Evolutionary conservation across 129 eudicot genomes (phyloP), one percentile per base, ranked within the genome.

Genomic region (Gnaphalium uliginosum): DNA sequence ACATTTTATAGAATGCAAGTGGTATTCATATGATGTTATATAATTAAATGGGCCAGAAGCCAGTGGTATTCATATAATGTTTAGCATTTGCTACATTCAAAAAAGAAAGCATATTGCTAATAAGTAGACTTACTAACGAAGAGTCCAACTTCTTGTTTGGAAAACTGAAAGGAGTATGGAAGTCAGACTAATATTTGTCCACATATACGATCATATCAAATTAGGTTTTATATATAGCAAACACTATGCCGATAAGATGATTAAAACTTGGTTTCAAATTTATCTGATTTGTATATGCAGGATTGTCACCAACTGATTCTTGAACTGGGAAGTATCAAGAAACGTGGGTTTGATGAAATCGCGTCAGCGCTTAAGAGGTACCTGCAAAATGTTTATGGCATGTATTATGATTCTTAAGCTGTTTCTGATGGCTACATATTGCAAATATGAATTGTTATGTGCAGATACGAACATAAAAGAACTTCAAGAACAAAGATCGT

Each of bases 281-380:
- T 41, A 21, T 13, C 61, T 43, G 26, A 8, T 13, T 46, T 50
- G 71, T 51, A 6, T 69, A 63, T 33, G 73, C 39, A 83, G 84
- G 87, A 83, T 75, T 71, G 78, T 79, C 66, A 66, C 70, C 81
- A 75, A 79, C 53, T 83, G 58, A 79, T 83, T 75, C 76, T 63
- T 46, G 84, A 83, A 72, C 74, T 83, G 51, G 74, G 71, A 3
- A 79, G 72, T 23, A 69, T 83, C n/a, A 56, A 66, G 23, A 69
- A 64, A 37, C 22, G 58, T 22, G 77, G 39, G 8, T 13, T 61
- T 8, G 66, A 70, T 50, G 84, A 83, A 50, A 79, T 79, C 21
- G 37, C 74, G 4, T 66, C 63, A 2, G 83, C 78, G 9, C 84
- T 79, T 63, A 63, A 75, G n/a, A 83, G 84, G 84, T 83, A 82